phyloP scores from a whole-genome alignment of 2,329 filamentous ascomycete genomes.

The Fusarium abutilonis region DNA sequence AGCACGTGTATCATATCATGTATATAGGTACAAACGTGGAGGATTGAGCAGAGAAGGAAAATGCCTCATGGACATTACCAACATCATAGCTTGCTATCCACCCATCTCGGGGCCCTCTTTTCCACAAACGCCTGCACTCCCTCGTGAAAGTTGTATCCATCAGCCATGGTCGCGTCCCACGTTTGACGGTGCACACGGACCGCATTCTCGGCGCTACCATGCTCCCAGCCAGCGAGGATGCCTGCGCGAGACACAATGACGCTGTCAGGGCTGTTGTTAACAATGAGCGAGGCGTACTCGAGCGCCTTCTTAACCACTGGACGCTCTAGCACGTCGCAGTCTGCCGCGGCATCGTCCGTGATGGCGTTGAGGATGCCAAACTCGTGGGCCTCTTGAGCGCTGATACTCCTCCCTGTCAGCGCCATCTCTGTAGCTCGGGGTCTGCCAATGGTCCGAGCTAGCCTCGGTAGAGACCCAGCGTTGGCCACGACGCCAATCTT shows the following conservation, averaged over 20 bases:
- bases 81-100: constrained; percentile 62
- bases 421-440: constrained; percentile 75
- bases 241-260: constrained; percentile 76
- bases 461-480: constrained; percentile 74
- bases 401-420: constrained; percentile 67
- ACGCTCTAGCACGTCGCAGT: constrained; percentile 45
- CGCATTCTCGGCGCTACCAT: constrained; percentile 68
- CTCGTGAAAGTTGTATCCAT: constrained; percentile 75
- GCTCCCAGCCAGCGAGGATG: constrained; percentile 74
- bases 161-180: constrained; percentile 67
- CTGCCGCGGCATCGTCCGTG: constrained; percentile 50
- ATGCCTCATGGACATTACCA: constrained; percentile 15
- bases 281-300: constrained; percentile 66
- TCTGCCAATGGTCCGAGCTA: constrained; percentile 71
- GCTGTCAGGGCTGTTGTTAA: constrained; percentile 74
- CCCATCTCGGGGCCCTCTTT: constrained; percentile 73
- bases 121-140: constrained; percentile 77
- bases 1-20: too few species aligned
- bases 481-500: constrained; percentile 75
- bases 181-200: constrained; percentile 59
- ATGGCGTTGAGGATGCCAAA: constrained; percentile 77
- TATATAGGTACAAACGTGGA: neutral
- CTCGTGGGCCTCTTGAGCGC: constrained; percentile 64
- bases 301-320: constrained; percentile 65
- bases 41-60: constrained; percentile 1